Evolutionary conservation across 805 yeast genomes (phyloP), one percentile per base, ranked within the genome.

Genomic region (Ogataea glucozyma): DNA sequence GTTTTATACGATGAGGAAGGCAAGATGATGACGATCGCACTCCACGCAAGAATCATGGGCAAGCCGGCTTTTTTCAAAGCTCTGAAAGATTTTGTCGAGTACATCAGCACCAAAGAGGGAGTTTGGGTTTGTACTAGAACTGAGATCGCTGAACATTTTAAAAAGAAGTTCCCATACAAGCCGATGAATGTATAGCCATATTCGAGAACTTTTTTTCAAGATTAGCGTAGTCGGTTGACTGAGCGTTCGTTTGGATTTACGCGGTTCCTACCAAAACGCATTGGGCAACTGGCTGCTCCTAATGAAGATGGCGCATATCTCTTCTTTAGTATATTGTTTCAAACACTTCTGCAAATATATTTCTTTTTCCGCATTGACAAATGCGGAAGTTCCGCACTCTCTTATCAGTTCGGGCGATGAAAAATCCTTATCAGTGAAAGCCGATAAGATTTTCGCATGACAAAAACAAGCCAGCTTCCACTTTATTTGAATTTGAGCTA

Each of bases 81-180:
- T 10, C 52, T 66, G 33, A 49, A 58, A 26, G 62, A 63, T 51
- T 65, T 66, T 43, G 61, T 66, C 47, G 66, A 66, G 31, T 63
- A 66, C 44, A 60, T 65, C 26, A 51, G 52, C 26, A 45, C 51
- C 24, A 60, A 60, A 39, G 64, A 62, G 26, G 66, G 59, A 27
- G 70, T 63, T 16, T 65, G 69, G 69, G 65, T 66, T 9, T 62
- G 68, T 24, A 63, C 64, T 13, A 57, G 70, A 44, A 55, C 56
- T 34, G 65, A 65, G 35, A 66, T 66, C 39, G 70, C 71, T 3
- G 49, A 51, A n/a, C 64, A 58, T 35, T 60, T 58, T 46, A 59
- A 41, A 35, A 6, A 8, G 9, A 41, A 52, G 30, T 56, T 51
- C 40, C 60, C 60, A 16, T 56, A 56, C 37, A 29, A 40, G n/a